phyloP scores from a whole-genome alignment of 768 basidiomycete genomes.

The Podaxis pistillaris region DNA sequence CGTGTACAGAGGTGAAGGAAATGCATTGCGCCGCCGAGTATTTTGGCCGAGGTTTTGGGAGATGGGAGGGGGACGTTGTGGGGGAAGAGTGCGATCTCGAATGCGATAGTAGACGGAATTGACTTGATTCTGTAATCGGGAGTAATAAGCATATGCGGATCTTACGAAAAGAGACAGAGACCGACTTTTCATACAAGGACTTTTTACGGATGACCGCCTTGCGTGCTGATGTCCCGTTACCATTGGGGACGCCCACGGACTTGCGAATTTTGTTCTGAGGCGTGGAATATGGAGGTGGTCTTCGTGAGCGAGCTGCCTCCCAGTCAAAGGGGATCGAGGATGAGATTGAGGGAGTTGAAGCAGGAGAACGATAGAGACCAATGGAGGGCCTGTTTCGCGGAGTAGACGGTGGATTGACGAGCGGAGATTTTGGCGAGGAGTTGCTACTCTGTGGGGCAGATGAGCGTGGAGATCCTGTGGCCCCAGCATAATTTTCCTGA shows the following conservation, averaged over 20 bases:
- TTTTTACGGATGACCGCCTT: conserved; percentile 66
- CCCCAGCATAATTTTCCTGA: conserved; percentile 45
- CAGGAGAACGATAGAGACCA: conserved; percentile 57
- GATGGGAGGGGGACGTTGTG: conserved; percentile 74
- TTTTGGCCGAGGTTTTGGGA: conserved; percentile 61
- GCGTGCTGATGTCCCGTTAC: conserved; percentile 37
- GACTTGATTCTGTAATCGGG: conserved; percentile 46
- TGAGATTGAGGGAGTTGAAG: conserved; percentile 69
- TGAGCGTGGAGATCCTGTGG: conserved; percentile 25
- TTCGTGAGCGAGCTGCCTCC: conserved; percentile 73
- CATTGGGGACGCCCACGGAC: conserved; percentile 29
- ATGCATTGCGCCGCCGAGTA: conserved; percentile 65
- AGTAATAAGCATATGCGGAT: not conserved
- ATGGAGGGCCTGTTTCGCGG: conserved; percentile 50
- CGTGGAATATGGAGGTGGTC: conserved; percentile 71
- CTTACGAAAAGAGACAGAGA: conserved; percentile 6
- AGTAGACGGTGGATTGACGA: conserved; percentile 32
- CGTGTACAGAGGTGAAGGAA: conserved; percentile 66
- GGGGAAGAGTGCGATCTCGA: conserved; percentile 82
- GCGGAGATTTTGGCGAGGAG: conserved; percentile 30
- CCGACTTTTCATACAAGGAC: conserved; percentile 59
- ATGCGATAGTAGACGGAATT: conserved; percentile 70
- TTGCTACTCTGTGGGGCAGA: conserved; percentile 28
- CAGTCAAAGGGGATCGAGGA: conserved; percentile 82
- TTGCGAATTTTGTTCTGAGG: conserved; percentile 50